A percentile compares a stretch with the other conserved stretches of the same genome.
Evolutionary conservation across 495 filamentous ascomycete genomes (phyloP).

Genomic region (Penicillium chermesinum): DNA sequence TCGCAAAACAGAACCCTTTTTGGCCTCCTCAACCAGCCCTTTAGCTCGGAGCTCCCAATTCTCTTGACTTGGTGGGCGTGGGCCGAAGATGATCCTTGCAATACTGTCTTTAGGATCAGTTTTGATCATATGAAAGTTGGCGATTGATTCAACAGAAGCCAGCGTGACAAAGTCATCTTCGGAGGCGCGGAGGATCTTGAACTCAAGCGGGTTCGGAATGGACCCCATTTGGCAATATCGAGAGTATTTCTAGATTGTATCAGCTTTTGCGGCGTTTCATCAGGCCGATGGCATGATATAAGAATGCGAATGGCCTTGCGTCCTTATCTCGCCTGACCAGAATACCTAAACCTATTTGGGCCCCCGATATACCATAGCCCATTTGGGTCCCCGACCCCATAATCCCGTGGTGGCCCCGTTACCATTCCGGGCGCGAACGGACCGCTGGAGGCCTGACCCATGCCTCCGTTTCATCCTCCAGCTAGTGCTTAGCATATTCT

Average conservation of each 20-base stretch:
- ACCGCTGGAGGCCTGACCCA: too few relatives aligned
- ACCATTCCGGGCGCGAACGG: too few relatives aligned
- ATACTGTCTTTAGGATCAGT: not conserved
- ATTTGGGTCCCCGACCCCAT: not conserved
- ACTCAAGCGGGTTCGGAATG: too few relatives aligned
- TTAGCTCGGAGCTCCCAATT: not conserved
- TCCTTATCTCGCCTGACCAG: not conserved
- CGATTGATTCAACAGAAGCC: constrained; percentile 5
- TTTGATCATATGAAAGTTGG: not conserved
- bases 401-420: not conserved
- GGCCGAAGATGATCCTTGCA: constrained; percentile 4
- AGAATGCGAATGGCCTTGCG: not conserved
- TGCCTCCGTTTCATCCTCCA: too few relatives aligned
- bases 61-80: not conserved
- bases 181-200: constrained; percentile 9
- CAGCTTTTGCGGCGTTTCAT: too few relatives aligned
- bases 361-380: not conserved
- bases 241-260: too few relatives aligned
- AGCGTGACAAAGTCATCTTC: constrained; percentile 7
- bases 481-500: too few relatives aligned
- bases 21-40: constrained; percentile 1
- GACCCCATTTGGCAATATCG: too few relatives aligned
- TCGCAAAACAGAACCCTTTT: not conserved
- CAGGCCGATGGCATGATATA: not conserved
- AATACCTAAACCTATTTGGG: not conserved